Evolutionary conservation across 495 filamentous ascomycete species (phyloP).

Genomic region (Penicillium bovifimosum): DNA sequence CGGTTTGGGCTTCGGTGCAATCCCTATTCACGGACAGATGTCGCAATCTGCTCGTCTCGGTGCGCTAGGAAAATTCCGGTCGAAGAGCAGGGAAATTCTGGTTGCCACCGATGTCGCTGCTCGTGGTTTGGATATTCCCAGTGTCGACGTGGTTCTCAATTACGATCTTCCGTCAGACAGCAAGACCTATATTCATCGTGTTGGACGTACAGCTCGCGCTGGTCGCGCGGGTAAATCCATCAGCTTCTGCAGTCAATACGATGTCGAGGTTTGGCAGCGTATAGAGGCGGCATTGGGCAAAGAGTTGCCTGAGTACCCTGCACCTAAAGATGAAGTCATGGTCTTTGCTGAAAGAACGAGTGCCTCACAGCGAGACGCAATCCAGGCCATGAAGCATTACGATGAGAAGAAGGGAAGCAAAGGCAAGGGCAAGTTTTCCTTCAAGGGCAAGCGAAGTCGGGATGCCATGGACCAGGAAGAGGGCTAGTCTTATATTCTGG

Average conservation of each 20-base stretch:
- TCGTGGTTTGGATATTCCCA: conserved; percentile 89
- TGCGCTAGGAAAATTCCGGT: conserved; percentile 80
- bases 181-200: conserved; percentile 93
- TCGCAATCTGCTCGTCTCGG: conserved; percentile 79
- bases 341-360: conserved; percentile 57
- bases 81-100: conserved; percentile 69
- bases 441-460: conserved; percentile 51
- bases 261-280: conserved; percentile 77
- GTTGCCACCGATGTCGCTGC: conserved; percentile 96
- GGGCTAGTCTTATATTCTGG: conserved; percentile 20
- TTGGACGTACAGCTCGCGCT: conserved; percentile 87
- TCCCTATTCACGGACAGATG: conserved; percentile 87
- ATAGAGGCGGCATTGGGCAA: conserved; percentile 79
- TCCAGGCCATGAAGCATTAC: conserved; percentile 74
- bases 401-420: conserved; percentile 70
- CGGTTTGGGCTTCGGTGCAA: conserved; percentile 73
- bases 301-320: conserved; percentile 59
- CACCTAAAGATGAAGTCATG: conserved; percentile 77
- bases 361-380: conserved; percentile 77
- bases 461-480: conserved; percentile 87
- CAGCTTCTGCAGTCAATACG: conserved; percentile 75
- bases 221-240: conserved; percentile 82
- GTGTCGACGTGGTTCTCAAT: conserved; percentile 85
- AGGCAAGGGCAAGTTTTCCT: conserved; percentile 52
- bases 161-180: conserved; percentile 75